Conservation (phyloP, 2,329 filamentous ascomycete genomes). For the Exophiala mesophila region DNA sequence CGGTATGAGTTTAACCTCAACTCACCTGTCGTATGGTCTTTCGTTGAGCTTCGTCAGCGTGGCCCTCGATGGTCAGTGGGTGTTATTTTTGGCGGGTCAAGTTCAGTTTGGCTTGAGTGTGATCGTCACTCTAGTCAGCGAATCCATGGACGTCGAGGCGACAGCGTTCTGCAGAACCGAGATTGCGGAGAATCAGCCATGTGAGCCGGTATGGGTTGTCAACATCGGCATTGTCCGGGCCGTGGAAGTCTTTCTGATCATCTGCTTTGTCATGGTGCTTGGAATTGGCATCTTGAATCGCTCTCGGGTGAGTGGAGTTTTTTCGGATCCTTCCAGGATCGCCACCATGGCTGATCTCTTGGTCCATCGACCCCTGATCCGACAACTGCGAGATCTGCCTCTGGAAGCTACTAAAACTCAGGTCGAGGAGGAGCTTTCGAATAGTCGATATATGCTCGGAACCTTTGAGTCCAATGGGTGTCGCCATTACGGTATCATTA, state of each 20-base stretch:
- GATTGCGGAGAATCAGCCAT: not conserved
- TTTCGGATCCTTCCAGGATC: constrained; percentile 3
- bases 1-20: not conserved
- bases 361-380: not conserved
- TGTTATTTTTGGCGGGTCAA: not conserved
- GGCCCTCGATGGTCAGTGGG: not conserved
- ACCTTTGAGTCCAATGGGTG: not conserved
- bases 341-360: constrained; percentile 3
- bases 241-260: not conserved
- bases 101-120: not conserved
- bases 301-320: not conserved
- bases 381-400: not conserved
- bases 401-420: not conserved
- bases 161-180: not conserved
- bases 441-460: not conserved
- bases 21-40: not conserved
- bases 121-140: not conserved
- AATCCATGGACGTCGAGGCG: not conserved
- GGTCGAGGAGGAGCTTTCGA: not conserved
- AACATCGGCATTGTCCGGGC: not conserved
- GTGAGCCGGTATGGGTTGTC: not conserved
- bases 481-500: not conserved
- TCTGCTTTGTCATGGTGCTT: constrained; percentile 1
- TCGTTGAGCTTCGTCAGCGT: not conserved
- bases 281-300: not conserved